Conservation (phyloP, 495 filamentous ascomycete genomes). For the Lepidopterella palustris region DNA sequence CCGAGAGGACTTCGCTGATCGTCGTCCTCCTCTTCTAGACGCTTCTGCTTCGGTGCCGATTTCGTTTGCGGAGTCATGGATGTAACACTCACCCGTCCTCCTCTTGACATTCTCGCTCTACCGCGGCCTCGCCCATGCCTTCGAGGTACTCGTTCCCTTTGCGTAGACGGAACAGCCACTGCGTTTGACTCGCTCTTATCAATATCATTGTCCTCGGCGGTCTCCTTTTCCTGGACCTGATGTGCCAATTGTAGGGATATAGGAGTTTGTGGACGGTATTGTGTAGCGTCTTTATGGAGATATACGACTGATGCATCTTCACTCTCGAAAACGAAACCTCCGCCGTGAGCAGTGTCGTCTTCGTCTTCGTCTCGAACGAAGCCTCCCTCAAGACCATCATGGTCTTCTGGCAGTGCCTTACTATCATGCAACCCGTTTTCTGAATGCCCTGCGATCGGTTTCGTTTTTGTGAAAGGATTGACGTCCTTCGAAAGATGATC, state of each 20-base stretch:
- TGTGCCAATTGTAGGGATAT: constrained; percentile 31
- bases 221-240: too few species aligned
- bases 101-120: constrained; percentile 7
- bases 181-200: too few species aligned
- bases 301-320: neutral
- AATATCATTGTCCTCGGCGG: constrained; percentile 7
- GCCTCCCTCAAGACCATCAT: constrained; percentile 13
- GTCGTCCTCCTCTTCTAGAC: too few species aligned
- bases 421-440: neutral
- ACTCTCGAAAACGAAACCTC: constrained; percentile 19
- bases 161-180: too few species aligned
- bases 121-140: too few species aligned
- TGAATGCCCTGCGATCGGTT: neutral
- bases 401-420: neutral
- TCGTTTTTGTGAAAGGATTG: neutral
- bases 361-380: constrained; percentile 10
- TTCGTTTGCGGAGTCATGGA: constrained; percentile 1
- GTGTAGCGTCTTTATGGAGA: too few species aligned
- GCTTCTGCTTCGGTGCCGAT: neutral
- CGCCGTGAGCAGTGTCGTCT: neutral
- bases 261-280: constrained; percentile 27
- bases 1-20: too few species aligned
- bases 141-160: too few species aligned
- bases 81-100: too few species aligned
- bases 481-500: constrained; percentile 32